Evolutionary conservation across 352 stramenopile genomes (phyloP).

Genomic region (Phytophthora capsici): DNA sequence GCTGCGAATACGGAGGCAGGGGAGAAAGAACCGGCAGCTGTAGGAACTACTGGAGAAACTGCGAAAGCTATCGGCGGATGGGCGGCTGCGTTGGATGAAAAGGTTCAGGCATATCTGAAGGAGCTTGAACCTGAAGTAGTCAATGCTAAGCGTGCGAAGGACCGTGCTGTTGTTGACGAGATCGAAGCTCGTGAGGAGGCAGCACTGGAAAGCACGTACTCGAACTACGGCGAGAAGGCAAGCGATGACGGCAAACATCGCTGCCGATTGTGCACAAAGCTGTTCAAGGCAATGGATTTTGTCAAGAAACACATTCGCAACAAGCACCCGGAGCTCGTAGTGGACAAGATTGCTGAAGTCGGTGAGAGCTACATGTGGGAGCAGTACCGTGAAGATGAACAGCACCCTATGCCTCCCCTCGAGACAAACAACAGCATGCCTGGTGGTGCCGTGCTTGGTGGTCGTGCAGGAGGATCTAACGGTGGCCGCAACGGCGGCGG

Average conservation of each 20-base stretch:
- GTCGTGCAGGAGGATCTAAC: conserved; percentile 44
- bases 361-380: conserved; percentile 91
- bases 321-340: conserved; percentile 84
- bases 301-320: conserved; percentile 91
- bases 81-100: conserved; percentile 78
- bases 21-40: conserved; percentile 22
- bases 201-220: conserved; percentile 76
- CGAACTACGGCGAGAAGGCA: conserved; percentile 85
- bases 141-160: conserved; percentile 55
- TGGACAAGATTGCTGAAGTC: conserved; percentile 83
- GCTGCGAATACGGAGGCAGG: conserved; percentile 24
- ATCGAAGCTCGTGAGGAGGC: conserved; percentile 79
- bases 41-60: conserved; percentile 24
- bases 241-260: conserved; percentile 85
- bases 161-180: conserved; percentile 71
- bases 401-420: conserved; percentile 76
- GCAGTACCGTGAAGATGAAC: conserved; percentile 82
- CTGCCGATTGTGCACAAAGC: conserved; percentile 85
- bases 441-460: conserved; percentile 61
- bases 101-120: conserved; percentile 72
- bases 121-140: conserved; percentile 60
- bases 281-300: conserved; percentile 90
- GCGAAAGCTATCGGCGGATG: conserved; percentile 70
- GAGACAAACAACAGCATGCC: conserved; percentile 72
- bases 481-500: conserved; percentile 37